phyloP scores from a whole-genome alignment of 2,329 filamentous ascomycete species.

The Juglanconis oblonga region DNA sequence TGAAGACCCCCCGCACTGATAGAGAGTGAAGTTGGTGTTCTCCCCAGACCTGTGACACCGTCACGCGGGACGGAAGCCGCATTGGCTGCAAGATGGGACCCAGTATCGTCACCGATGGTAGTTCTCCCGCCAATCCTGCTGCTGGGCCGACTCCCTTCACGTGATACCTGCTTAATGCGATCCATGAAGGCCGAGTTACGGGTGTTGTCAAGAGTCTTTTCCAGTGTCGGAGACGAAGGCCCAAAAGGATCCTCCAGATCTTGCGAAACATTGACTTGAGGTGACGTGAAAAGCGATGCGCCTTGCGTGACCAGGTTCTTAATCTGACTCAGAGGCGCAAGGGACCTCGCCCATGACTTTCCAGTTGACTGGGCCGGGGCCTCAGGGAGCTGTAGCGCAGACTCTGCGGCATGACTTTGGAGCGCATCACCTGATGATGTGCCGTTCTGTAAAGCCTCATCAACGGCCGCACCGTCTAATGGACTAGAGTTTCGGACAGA shows the following conservation, averaged over 20 bases:
- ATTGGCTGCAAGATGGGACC: background rate
- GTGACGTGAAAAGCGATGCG: conserved; percentile 27
- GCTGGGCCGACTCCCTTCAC: conserved; percentile 12
- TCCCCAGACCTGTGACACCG: background rate
- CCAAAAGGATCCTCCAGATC: conserved; percentile 18
- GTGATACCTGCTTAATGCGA: conserved; percentile 15
- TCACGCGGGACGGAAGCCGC: background rate
- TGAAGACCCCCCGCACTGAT: background rate
- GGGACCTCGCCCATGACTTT: conserved; percentile 25
- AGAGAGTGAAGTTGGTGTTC: background rate
- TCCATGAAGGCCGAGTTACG: conserved; percentile 18
- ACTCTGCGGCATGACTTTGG: background rate
- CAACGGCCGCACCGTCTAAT: conserved; percentile 24
- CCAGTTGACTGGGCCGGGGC: conserved; percentile 16
- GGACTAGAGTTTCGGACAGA: conserved; percentile 30
- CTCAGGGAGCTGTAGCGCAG: background rate
- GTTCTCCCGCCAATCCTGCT: conserved; percentile 2
- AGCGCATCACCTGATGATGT: conserved; percentile 1
- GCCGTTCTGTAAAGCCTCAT: conserved; percentile 8
- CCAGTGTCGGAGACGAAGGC: conserved; percentile 11
- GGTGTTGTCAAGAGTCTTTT: conserved; percentile 5
- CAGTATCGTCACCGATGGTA: conserved; percentile 12
- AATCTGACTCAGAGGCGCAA: conserved; percentile 29
- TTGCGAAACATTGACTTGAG: conserved; percentile 19
- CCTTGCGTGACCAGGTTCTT: conserved; percentile 30